Conservation (phyloP, 148 eudicot genomes). For the Polygonum maritimum region DNA sequence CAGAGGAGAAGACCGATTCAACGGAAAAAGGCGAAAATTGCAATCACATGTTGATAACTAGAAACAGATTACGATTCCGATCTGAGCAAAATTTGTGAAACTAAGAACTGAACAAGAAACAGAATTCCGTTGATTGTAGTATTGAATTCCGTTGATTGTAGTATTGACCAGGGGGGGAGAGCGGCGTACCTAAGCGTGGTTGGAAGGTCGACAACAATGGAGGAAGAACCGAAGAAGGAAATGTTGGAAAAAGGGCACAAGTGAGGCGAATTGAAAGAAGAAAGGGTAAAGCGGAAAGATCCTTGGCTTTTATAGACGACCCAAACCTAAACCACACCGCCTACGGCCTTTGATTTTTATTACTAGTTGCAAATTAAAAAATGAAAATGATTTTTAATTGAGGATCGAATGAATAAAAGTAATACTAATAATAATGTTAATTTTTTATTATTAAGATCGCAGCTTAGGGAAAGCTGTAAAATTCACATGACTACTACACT, state of each 20-base stretch:
- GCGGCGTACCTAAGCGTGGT: background rate
- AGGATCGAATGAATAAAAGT: too few species aligned
- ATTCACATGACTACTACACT: too few species aligned
- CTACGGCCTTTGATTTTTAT: background rate
- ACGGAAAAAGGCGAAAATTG: too few species aligned
- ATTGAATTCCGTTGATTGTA: too few species aligned
- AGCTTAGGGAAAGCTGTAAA: too few species aligned
- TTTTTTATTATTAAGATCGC: too few species aligned
- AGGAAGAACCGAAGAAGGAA: slow-evolving; percentile 1
- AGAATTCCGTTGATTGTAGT: too few species aligned
- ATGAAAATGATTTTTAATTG: background rate
- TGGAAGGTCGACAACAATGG: background rate
- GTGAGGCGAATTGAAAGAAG: background rate
- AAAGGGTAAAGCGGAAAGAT: background rate
- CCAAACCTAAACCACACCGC: background rate
- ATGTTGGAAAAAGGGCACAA: background rate
- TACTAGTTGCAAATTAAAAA: background rate
- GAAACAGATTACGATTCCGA: background rate
- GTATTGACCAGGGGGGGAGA: background rate
- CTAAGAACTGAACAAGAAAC: background rate
- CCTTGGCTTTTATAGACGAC: background rate
- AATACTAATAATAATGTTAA: too few species aligned
- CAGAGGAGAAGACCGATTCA: background rate
- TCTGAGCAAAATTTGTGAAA: background rate
- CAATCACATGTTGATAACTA: too few species aligned